Evolutionary conservation across 129 eudicot genomes (phyloP), one percentile per base, ranked within the genome.

Genomic region (Glebionis coronaria): DNA sequence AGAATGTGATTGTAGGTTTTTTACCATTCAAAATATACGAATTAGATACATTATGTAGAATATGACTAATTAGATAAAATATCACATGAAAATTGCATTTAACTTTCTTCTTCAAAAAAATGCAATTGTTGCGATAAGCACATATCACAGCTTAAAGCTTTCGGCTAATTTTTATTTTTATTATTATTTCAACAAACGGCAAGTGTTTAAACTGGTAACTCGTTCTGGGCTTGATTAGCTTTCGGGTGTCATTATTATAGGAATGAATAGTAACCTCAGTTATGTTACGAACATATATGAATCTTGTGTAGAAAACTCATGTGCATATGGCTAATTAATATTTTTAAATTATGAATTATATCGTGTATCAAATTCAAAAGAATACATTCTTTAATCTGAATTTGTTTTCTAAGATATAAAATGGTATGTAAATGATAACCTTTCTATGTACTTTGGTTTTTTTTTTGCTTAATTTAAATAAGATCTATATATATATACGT

Each of bases 151-250:
- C 38, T 31, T 5, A n/a, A n/a, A 4, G 38, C 38, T 31, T 31
- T 28, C 5, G 38, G 38, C 5, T 31, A 31, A 31, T n/a, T n/a
- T n/a, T 8, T 4, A 4, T 0, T 20, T 16, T 25, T 68, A 28
- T 75, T n/a, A 63, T 53, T 63, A 25, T 61, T 69, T 78, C 84
- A 92, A 96, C 81, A 92, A 92, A 86, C 88, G 98, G 98, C 88
- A 85, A 77, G 98, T 96, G 35, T 92, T 88, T 86, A 92, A 92
- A 83, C 77, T 92, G 75, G 98, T 96, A 59, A 83, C 98, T 9
- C 84, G 88, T 76, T 92, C 98, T 61, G 98, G 98, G 25, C 76
- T 92, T 56, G 98, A 96, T 54, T 96, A 92, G 76, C 98, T 95
- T 61, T 81, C 88, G 63, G 98, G 98, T 80, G 98, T 92, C 46